Conservation (phyloP, 2,329 filamentous ascomycete genomes). For the Penicillium concentricum region DNA sequence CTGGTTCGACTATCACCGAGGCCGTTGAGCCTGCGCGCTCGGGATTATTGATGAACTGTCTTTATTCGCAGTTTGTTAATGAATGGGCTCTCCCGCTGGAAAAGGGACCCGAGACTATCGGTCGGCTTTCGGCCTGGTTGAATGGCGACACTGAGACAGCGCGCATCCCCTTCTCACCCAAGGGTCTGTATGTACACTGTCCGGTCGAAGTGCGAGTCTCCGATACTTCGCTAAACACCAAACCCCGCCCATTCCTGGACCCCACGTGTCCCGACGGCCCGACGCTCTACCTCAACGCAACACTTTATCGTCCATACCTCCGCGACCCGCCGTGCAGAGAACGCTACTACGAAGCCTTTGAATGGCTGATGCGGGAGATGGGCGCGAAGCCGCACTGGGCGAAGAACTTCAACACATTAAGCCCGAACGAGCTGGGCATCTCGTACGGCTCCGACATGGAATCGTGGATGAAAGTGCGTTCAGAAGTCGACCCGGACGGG, state of each 20-base stretch:
- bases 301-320: constrained; percentile 79
- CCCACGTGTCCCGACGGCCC: constrained; percentile 67
- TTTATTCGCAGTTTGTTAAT: constrained; percentile 98
- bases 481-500: constrained; percentile 72
- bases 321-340: constrained; percentile 72
- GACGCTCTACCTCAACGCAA: constrained; percentile 86
- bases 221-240: constrained; percentile 58
- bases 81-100: constrained; percentile 92
- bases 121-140: constrained; percentile 81
- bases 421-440: constrained; percentile 58
- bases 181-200: constrained; percentile 80
- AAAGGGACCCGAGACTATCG: constrained; percentile 82
- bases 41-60: constrained; percentile 91
- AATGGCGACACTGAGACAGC: constrained; percentile 69
- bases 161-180: constrained; percentile 75
- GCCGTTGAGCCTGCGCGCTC: constrained; percentile 77
- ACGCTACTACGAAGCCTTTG: constrained; percentile 85
- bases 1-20: constrained; percentile 62
- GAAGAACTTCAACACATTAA: constrained; percentile 74
- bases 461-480: constrained; percentile 66
- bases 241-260: constrained; percentile 67
- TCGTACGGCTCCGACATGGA: constrained; percentile 70
- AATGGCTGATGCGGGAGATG: constrained; percentile 84
- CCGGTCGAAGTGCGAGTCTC: constrained; percentile 87
- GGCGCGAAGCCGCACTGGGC: constrained; percentile 86